phyloP scores from a whole-genome alignment of 2,329 filamentous ascomycete genomes.

The Sordariomycetes sp. region DNA sequence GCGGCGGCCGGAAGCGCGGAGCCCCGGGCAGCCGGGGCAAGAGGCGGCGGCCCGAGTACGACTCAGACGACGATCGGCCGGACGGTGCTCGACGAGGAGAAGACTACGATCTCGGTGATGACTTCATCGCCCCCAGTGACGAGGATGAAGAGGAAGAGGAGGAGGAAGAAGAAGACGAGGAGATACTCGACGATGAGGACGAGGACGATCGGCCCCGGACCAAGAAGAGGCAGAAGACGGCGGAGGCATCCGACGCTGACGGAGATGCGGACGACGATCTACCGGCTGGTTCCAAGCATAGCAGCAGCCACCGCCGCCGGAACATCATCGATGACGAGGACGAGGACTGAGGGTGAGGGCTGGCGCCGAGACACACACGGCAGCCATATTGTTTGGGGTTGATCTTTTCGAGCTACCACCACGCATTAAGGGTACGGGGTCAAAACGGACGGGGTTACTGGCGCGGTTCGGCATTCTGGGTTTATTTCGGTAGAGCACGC shows the following conservation, averaged over 20 bases:
- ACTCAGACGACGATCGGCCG: slow-evolving; percentile 65
- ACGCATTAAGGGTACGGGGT: not conserved
- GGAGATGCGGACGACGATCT: slow-evolving; percentile 41
- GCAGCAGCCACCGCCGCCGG: slow-evolving; percentile 38
- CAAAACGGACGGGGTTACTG: not conserved
- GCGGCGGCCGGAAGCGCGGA: slow-evolving; percentile 39
- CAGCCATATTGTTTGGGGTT: not conserved
- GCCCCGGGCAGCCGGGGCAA: slow-evolving; percentile 39
- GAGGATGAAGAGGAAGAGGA: slow-evolving; percentile 56
- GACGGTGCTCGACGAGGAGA: slow-evolving; percentile 52
- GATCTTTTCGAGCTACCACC: not conserved
- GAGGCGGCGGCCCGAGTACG: slow-evolving; percentile 53
- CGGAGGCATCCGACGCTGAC: slow-evolving; percentile 39
- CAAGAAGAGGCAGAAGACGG: slow-evolving; percentile 26
- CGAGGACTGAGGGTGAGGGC: slow-evolving; percentile 30
- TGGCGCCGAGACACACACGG: not conserved
- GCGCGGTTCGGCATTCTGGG: not conserved
- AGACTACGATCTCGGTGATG: slow-evolving; percentile 70
- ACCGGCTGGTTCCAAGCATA: slow-evolving; percentile 14
- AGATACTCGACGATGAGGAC: slow-evolving; percentile 41
- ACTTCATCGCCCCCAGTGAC: slow-evolving; percentile 66
- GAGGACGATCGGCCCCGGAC: slow-evolving; percentile 26
- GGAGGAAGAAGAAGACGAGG: slow-evolving; percentile 57
- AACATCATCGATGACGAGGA: slow-evolving; percentile 46
- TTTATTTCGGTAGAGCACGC: not conserved